Percentiles rank a stretch among this genome's conserved stretches.
Evolutionary conservation across 2,329 filamentous ascomycete species (phyloP).

Genomic region (Penicillium frequentans): DNA sequence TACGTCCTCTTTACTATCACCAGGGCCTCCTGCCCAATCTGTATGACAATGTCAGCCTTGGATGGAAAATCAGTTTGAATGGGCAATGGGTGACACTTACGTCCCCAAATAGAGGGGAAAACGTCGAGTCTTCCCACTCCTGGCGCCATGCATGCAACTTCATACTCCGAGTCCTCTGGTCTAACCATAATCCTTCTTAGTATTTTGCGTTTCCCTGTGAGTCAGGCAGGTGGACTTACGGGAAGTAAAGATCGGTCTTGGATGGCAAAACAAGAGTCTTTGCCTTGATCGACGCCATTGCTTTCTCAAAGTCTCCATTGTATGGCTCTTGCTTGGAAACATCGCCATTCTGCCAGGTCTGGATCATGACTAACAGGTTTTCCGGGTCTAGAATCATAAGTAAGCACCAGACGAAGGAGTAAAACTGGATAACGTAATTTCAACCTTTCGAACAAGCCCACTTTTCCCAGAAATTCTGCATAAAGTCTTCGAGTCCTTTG

Average conservation of each 20-base stretch:
- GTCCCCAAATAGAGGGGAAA: slow-evolving; percentile 66
- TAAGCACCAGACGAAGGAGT: not conserved
- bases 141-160: slow-evolving; percentile 63
- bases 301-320: slow-evolving; percentile 63
- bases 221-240: slow-evolving; percentile 46
- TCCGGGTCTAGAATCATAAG: slow-evolving; percentile 58
- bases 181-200: slow-evolving; percentile 33
- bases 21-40: slow-evolving; percentile 67
- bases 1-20: slow-evolving; percentile 68
- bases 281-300: slow-evolving; percentile 69
- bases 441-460: slow-evolving; percentile 69
- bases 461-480: slow-evolving; percentile 72
- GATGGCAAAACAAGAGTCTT: slow-evolving; percentile 69
- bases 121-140: slow-evolving; percentile 57
- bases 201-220: not conserved
- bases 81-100: slow-evolving; percentile 38
- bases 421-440: not conserved
- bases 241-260: slow-evolving; percentile 78
- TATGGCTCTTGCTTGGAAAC: slow-evolving; percentile 68
- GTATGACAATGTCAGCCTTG: slow-evolving; percentile 11
- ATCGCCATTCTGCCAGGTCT: slow-evolving; percentile 77
- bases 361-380: slow-evolving; percentile 71
- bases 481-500: slow-evolving; percentile 70
- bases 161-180: slow-evolving; percentile 74
- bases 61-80: not conserved